Conservation (phyloP, 2,329 filamentous ascomycete genomes). For the Microdochium paspali region DNA sequence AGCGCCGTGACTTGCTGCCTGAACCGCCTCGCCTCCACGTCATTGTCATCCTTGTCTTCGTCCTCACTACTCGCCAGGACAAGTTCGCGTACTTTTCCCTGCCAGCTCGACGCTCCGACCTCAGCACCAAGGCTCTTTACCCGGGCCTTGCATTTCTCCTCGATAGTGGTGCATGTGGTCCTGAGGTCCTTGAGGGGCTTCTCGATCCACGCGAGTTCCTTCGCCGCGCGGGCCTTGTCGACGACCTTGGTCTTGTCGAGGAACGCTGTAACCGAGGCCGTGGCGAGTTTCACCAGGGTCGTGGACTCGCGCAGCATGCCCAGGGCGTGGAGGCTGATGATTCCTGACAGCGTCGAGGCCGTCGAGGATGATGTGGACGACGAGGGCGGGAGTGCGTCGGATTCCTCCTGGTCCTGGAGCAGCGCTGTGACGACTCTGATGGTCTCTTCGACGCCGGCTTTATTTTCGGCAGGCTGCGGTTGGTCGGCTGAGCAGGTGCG, state of each 20-base stretch:
- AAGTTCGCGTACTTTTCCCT: not conserved
- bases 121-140: constrained; percentile 17
- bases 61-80: not conserved
- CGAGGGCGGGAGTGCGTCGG: constrained; percentile 8
- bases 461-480: not conserved
- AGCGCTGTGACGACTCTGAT: not conserved
- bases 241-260: constrained; percentile 21
- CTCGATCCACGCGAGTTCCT: constrained; percentile 21
- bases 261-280: constrained; percentile 15
- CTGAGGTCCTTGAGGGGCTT: constrained; percentile 22
- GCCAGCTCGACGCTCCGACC: not conserved
- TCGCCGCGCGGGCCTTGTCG: constrained; percentile 21
- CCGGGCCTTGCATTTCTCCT: constrained; percentile 18
- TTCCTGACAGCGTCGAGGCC: constrained; percentile 14
- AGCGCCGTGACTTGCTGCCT: constrained; percentile 14
- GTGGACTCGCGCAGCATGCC: constrained; percentile 26
- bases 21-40: constrained; percentile 9
- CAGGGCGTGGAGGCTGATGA: constrained; percentile 24
- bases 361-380: constrained; percentile 5
- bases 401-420: constrained; percentile 9
- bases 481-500: constrained; percentile 1
- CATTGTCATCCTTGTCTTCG: constrained; percentile 5
- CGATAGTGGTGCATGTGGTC: constrained; percentile 10
- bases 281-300: constrained; percentile 19
- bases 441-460: not conserved